Percentiles rank a stretch among this genome's conserved stretches.
Evolutionary conservation across 2,329 filamentous ascomycete species (phyloP).

Genomic region (Paramyrothecium roridum): DNA sequence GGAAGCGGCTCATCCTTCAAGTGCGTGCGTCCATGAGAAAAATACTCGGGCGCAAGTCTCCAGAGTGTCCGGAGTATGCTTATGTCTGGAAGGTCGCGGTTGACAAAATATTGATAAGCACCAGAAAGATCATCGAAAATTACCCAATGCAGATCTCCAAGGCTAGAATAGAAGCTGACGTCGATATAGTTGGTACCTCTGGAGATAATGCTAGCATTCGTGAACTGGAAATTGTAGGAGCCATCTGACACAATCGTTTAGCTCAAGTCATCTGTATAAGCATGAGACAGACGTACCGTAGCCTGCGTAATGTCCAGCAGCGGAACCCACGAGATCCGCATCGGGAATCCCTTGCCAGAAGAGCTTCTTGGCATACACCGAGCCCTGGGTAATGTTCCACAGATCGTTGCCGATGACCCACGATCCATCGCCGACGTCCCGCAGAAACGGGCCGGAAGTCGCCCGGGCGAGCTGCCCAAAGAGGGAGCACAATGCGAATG

Average conservation of each 20-base stretch:
- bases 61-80: slow-evolving; percentile 9
- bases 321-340: slow-evolving; percentile 6
- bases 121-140: slow-evolving; percentile 9
- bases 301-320: slow-evolving; percentile 8
- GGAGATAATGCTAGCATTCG: slow-evolving; percentile 4
- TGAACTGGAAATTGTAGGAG: slow-evolving; percentile 6
- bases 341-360: slow-evolving; percentile 9
- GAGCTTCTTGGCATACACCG: slow-evolving; percentile 8
- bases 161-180: slow-evolving; percentile 1
- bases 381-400: slow-evolving; percentile 10
- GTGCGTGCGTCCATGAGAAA: slow-evolving; percentile 9
- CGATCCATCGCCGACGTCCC: slow-evolving; percentile 4
- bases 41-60: slow-evolving; percentile 8
- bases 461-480: neutral
- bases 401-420: slow-evolving; percentile 10
- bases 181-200: slow-evolving; percentile 6
- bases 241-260: slow-evolving; percentile 2
- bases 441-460: slow-evolving; percentile 3
- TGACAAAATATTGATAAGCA: slow-evolving; percentile 10
- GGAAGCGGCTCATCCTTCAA: slow-evolving; percentile 8
- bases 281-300: slow-evolving; percentile 2
- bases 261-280: neutral
- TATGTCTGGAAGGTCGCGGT: slow-evolving; percentile 5
- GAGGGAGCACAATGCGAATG: neutral
- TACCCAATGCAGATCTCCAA: slow-evolving; percentile 9